Conservation (phyloP, 768 basidiomycete species). For the Pulveroboletus sp. region DNA sequence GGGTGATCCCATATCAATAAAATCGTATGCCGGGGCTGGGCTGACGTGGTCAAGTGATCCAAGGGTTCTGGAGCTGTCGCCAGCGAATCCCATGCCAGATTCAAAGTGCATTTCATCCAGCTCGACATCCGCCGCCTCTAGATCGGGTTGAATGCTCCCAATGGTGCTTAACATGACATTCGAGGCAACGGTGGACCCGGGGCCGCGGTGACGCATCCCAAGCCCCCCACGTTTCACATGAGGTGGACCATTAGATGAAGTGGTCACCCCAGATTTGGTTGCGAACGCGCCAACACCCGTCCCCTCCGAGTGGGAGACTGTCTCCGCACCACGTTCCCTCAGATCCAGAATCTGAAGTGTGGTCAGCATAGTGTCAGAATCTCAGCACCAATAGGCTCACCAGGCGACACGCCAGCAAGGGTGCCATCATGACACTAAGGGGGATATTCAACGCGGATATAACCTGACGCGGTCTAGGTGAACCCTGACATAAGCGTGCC, state of each 20-base stretch:
- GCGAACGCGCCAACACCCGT: slow-evolving; percentile 63
- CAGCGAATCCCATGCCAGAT: slow-evolving; percentile 48
- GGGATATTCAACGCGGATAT: slow-evolving; percentile 84
- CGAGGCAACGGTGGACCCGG: slow-evolving; percentile 52
- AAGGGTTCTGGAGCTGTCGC: slow-evolving; percentile 36
- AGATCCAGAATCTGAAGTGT: slow-evolving; percentile 70
- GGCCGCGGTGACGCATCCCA: slow-evolving; percentile 47
- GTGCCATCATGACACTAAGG: slow-evolving; percentile 78
- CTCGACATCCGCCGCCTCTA: slow-evolving; percentile 51
- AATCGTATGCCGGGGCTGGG: slow-evolving; percentile 48
- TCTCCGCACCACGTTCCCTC: slow-evolving; percentile 76
- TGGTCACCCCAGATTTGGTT: slow-evolving; percentile 47
- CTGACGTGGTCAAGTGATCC: slow-evolving; percentile 32
- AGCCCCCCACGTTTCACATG: slow-evolving; percentile 29
- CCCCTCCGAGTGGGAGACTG: slow-evolving; percentile 70
- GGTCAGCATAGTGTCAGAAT: slow-evolving; percentile 4
- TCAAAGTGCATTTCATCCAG: slow-evolving; percentile 50
- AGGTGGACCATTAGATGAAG: slow-evolving; percentile 21
- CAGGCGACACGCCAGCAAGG: slow-evolving; percentile 73
- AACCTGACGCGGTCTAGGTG: slow-evolving; percentile 64
- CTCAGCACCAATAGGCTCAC: slow-evolving; percentile 33
- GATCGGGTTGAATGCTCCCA: slow-evolving; percentile 52
- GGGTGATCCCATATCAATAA: slow-evolving; percentile 37
- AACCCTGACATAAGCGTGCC: slow-evolving; percentile 10
- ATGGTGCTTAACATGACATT: slow-evolving; percentile 61